Conservation (phyloP, 2,329 filamentous ascomycete genomes). For the Podosphaera fusca region DNA sequence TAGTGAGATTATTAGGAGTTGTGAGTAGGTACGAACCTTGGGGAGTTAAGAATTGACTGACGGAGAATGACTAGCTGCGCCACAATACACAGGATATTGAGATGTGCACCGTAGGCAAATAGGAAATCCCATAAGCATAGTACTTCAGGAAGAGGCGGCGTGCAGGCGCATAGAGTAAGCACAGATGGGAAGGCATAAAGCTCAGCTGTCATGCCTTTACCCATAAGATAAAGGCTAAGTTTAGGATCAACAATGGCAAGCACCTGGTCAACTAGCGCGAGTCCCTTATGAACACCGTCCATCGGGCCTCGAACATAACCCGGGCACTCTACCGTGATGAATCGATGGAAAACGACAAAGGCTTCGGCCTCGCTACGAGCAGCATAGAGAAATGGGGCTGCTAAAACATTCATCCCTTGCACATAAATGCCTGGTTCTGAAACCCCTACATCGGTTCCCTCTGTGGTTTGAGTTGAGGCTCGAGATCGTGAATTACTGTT, state of each 20-base stretch:
- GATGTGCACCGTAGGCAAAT: constrained; percentile 81
- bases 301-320: constrained; percentile 89
- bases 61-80: constrained; percentile 80
- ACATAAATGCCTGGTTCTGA: constrained; percentile 69
- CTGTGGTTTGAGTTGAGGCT: constrained; percentile 35
- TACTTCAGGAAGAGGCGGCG: constrained; percentile 81
- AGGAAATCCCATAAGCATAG: constrained; percentile 89
- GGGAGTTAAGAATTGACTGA: constrained; percentile 58
- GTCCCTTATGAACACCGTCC: constrained; percentile 85
- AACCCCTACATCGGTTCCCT: constrained; percentile 36
- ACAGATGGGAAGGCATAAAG: constrained; percentile 95
- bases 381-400: constrained; percentile 84
- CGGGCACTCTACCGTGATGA: constrained; percentile 72
- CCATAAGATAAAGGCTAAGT: constrained; percentile 60
- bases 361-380: constrained; percentile 88
- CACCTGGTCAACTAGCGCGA: constrained; percentile 79
- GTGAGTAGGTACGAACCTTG: constrained; percentile 37
- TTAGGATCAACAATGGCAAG: constrained; percentile 79
- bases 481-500: constrained; percentile 23
- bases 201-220: constrained; percentile 73
- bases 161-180: constrained; percentile 83
- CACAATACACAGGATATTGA: constrained; percentile 92
- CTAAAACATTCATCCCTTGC: constrained; percentile 96
- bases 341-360: constrained; percentile 70
- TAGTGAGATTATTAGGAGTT: background rate